These are phyloP conservation scores for Escallonia herrerae DNA, from an alignment of 129 eudicot species.

Conservation along the genomic window DNA sequence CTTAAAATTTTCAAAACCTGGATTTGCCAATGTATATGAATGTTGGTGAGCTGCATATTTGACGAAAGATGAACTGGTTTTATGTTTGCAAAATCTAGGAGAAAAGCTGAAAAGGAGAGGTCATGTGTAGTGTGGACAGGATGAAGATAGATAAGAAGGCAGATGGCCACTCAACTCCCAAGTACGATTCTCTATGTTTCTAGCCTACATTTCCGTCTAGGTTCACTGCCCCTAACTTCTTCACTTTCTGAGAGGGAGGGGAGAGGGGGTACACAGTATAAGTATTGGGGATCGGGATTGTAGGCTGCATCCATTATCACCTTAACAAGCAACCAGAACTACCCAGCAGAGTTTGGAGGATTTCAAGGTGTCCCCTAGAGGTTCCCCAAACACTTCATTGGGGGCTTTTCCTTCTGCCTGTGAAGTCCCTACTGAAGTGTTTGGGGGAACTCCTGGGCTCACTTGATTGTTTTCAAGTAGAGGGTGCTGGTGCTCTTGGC, in stretches of 20 bases:
- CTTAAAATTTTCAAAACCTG: too few species aligned
- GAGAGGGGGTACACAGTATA: neutral
- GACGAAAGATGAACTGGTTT: too few species aligned
- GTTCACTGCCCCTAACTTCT: neutral
- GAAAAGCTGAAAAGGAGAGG: neutral
- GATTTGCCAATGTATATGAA: too few species aligned
- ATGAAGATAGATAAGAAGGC: neutral
- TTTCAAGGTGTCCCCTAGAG: constrained; percentile 20
- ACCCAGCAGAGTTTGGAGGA: neutral
- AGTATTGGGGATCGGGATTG: neutral
- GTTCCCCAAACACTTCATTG: constrained; percentile 27
- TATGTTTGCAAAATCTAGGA: neutral
- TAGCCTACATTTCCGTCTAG: constrained; percentile 4
- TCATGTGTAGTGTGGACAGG: too few species aligned
- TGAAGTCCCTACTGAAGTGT: constrained; percentile 25
- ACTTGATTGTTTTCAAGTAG: neutral
- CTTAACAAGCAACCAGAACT: neutral
- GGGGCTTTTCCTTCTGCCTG: neutral
- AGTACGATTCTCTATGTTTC: neutral
- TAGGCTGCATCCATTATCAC: too few species aligned
- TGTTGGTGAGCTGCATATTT: too few species aligned
- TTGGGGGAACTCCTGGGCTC: constrained; percentile 45
- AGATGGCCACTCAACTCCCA: neutral
- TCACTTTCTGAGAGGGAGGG: too few species aligned
- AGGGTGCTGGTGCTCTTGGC: too few species aligned